These are phyloP conservation scores for Adansonia madagascariensis DNA, from an alignment of 441 rosid species.

Conservation along the genomic window DNA sequence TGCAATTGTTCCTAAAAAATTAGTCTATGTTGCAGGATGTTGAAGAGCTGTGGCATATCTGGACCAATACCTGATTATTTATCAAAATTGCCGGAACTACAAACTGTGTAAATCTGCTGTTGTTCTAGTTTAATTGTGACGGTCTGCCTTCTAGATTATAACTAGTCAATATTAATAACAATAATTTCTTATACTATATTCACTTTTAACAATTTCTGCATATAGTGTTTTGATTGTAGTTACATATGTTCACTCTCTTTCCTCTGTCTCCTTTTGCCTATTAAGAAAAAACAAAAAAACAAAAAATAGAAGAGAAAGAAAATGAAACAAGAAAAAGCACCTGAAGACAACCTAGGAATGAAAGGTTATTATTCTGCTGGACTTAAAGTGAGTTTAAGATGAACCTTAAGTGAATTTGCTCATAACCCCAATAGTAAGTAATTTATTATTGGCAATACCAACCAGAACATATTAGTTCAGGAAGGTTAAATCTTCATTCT, in stretches of 20 bases:
- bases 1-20: not conserved
- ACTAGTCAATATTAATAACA: not conserved
- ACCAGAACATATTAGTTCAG: not conserved
- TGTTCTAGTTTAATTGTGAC: not conserved
- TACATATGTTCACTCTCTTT: not conserved
- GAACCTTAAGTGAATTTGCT: not conserved
- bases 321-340: not conserved
- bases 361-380: not conserved
- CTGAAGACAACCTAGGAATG: not conserved
- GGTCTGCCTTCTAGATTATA: not conserved
- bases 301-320: not conserved
- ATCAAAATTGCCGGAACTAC: slow-evolving; percentile 24
- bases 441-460: not conserved
- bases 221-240: not conserved
- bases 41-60: slow-evolving; percentile 46
- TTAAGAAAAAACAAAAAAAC: not conserved
- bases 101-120: slow-evolving; percentile 28
- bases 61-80: slow-evolving; percentile 35
- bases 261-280: not conserved
- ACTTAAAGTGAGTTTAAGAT: slow-evolving; percentile 4
- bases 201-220: not conserved
- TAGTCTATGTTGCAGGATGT: slow-evolving; percentile 37
- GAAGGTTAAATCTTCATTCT: not conserved
- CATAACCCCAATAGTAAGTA: not conserved
- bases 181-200: not conserved